These are phyloP conservation scores for Rheum nobile DNA, from an alignment of 148 eudicot species.

Conservation along the genomic window DNA sequence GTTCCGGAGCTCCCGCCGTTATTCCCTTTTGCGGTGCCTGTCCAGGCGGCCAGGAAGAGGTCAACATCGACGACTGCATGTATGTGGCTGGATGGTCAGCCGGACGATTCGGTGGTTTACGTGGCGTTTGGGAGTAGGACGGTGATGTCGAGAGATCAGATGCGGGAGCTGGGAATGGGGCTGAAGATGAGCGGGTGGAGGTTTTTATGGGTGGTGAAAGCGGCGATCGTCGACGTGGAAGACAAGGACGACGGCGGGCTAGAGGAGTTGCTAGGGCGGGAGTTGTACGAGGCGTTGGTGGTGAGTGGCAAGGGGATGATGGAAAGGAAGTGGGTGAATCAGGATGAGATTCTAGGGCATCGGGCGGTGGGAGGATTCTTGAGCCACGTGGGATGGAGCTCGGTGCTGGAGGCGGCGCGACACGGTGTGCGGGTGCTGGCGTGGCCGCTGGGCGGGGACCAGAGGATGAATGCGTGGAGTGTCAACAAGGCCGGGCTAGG, in stretches of 20 bases:
- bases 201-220: slow-evolving; percentile 43
- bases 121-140: slow-evolving; percentile 41
- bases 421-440: slow-evolving; percentile 33
- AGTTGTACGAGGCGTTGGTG: slow-evolving; percentile 14
- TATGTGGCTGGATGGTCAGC: slow-evolving; percentile 31
- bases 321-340: slow-evolving; percentile 29
- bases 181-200: slow-evolving; percentile 21
- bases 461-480: slow-evolving; percentile 38
- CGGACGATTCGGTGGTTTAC: slow-evolving; percentile 19
- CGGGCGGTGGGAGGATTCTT: slow-evolving; percentile 32
- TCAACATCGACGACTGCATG: not conserved
- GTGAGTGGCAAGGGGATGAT: slow-evolving; percentile 17
- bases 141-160: slow-evolving; percentile 23
- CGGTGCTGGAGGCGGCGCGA: slow-evolving; percentile 33
- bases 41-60: not conserved
- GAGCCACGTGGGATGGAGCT: slow-evolving; percentile 54
- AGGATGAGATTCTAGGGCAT: slow-evolving; percentile 34
- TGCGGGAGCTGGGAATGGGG: slow-evolving; percentile 30
- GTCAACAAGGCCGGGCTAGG: slow-evolving; percentile 34
- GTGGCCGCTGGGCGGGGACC: slow-evolving; percentile 44
- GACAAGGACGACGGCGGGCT: slow-evolving; percentile 19
- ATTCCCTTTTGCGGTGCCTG: slow-evolving; percentile 19
- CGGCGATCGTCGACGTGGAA: slow-evolving; percentile 27
- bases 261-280: slow-evolving; percentile 15
- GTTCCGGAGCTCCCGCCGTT: slow-evolving; percentile 11